Conservation (phyloP, 129 eudicot species). For the Centaurea solstitialis region DNA sequence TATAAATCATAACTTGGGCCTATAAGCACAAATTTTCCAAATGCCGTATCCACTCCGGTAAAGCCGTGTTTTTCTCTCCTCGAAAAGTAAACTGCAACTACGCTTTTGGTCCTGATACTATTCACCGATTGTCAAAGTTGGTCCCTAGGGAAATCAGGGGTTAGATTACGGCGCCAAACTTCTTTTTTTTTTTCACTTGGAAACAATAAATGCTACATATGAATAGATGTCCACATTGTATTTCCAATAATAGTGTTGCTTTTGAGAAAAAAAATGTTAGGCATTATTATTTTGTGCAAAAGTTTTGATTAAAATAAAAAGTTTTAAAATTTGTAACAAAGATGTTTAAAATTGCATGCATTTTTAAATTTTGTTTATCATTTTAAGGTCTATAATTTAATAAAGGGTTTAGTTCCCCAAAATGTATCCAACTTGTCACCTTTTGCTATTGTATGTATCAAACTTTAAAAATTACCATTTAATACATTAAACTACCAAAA, state of each 20-base stretch:
- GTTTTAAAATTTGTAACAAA: too few species aligned
- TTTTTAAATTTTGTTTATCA: background rate
- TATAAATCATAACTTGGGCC: background rate
- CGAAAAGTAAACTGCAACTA: background rate
- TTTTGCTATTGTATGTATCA: too few species aligned
- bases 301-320: background rate
- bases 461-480: too few species aligned
- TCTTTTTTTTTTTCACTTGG: background rate
- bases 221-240: background rate
- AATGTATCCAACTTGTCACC: too few species aligned
- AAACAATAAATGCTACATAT: background rate
- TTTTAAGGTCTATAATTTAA: background rate
- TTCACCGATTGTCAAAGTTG: background rate
- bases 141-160: background rate
- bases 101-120: conserved; percentile 4
- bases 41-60: background rate
- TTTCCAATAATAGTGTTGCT: background rate
- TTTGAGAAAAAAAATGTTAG: background rate
- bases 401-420: too few species aligned
- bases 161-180: conserved; percentile 5
- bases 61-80: background rate
- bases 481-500: too few species aligned
- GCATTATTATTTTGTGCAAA: background rate
- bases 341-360: background rate
- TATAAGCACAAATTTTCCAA: background rate